A percentile compares a stretch with the other conserved stretches of the same genome.
Evolutionary conservation across 495 filamentous ascomycete genomes (phyloP).

Genomic region (Podospora pseudoanserina): DNA sequence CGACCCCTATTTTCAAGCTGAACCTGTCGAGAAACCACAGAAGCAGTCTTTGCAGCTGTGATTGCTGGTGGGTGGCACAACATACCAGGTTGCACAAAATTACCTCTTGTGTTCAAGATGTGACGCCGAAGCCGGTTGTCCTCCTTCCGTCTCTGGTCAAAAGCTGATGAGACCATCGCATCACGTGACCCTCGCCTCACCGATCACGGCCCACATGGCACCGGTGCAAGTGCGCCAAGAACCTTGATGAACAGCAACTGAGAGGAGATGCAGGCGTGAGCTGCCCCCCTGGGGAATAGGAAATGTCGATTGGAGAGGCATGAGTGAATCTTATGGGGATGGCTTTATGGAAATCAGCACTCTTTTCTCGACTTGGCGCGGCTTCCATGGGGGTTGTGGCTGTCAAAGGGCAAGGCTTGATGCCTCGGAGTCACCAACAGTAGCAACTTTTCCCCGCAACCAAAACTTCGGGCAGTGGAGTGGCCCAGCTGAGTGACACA

Average conservation of each 20-base stretch:
- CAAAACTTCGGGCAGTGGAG: conserved; percentile 11
- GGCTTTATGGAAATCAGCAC: background rate
- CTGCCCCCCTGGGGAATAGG: background rate
- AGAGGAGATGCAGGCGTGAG: background rate
- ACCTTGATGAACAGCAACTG: conserved; percentile 8
- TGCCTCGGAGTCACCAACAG: conserved; percentile 7
- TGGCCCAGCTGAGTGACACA: conserved; percentile 16
- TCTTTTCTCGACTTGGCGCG: background rate
- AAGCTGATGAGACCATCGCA: conserved; percentile 1
- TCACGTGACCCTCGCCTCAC: background rate
- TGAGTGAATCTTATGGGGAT: background rate
- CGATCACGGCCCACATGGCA: conserved; percentile 3
- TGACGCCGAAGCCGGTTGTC: background rate
- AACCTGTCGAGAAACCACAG: no score
- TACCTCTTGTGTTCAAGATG: background rate
- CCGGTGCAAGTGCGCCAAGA: background rate
- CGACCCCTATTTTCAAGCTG: no score
- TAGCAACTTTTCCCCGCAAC: conserved; percentile 25
- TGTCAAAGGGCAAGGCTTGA: background rate
- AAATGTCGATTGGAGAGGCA: background rate
- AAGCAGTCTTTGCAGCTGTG: no score
- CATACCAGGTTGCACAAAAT: background rate
- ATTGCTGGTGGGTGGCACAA: background rate
- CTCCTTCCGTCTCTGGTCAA: background rate
- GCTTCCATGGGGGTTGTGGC: background rate